Evolutionary conservation across 2,329 filamentous ascomycete species (phyloP).

Genomic region (Pyrenophora tritici-repentis): DNA sequence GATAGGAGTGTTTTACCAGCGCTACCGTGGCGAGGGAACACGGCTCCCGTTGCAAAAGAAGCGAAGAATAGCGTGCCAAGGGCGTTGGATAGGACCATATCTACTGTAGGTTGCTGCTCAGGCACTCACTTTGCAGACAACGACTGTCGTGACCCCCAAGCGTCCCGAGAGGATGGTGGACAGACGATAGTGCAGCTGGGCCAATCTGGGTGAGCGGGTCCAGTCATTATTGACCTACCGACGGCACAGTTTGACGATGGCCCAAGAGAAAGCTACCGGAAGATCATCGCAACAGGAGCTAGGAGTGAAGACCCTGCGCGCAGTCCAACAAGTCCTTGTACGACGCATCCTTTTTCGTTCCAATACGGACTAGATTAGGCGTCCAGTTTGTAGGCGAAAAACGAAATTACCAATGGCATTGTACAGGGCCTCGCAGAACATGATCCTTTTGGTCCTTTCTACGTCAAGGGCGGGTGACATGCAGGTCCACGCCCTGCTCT

Average conservation of each 20-base stretch:
- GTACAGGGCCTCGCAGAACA: constrained; percentile 8
- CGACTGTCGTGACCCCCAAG: constrained; percentile 22
- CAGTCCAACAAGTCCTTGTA: constrained; percentile 16
- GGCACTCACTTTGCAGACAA: constrained; percentile 29
- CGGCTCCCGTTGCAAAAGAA: constrained; percentile 22
- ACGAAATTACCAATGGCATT: constrained; percentile 9
- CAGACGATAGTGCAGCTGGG: constrained; percentile 20
- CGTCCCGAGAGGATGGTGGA: constrained; percentile 20
- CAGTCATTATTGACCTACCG: constrained; percentile 19
- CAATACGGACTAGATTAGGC: constrained; percentile 5
- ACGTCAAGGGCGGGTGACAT: constrained; percentile 17
- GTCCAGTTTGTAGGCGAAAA: neutral
- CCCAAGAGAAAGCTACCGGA: constrained; percentile 15
- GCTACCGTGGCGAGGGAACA: constrained; percentile 29
- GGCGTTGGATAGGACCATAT: constrained; percentile 21
- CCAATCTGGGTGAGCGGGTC: constrained; percentile 32
- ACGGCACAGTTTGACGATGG: constrained; percentile 17
- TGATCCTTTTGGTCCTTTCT: constrained; percentile 4
- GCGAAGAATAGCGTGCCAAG: constrained; percentile 23
- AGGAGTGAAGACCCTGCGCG: constrained; percentile 8
- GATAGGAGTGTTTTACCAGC: constrained; percentile 27
- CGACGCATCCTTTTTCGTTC: constrained; percentile 6
- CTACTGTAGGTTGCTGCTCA: constrained; percentile 22
- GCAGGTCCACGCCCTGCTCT: constrained; percentile 12
- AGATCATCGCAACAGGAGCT: constrained; percentile 20